Evolutionary conservation across 1,139 yeast species (phyloP).

Genomic region (Petasospora rhodanensis): DNA sequence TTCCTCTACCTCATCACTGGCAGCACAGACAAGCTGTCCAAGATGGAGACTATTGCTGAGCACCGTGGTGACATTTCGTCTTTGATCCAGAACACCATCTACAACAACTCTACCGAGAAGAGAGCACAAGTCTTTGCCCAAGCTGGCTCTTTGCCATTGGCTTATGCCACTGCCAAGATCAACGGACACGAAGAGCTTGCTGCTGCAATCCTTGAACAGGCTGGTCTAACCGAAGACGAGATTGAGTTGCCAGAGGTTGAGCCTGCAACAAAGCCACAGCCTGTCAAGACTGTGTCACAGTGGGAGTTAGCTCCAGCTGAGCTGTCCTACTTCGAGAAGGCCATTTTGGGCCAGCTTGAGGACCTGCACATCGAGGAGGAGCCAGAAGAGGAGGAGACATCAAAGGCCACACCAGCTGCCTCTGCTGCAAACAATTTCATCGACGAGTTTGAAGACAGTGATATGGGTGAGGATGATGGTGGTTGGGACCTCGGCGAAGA

Average conservation of each 20-base stretch:
- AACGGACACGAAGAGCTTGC: conserved; percentile 79
- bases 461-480: conserved; percentile 50
- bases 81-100: conserved; percentile 78
- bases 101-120: conserved; percentile 68
- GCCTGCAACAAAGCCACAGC: conserved; percentile 42
- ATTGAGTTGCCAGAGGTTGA: conserved; percentile 60
- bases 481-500: conserved; percentile 58
- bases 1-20: conserved; percentile 85
- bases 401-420: conserved; percentile 9
- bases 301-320: conserved; percentile 84
- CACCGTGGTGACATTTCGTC: conserved; percentile 80
- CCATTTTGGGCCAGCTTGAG: conserved; percentile 75
- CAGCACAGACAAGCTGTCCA: conserved; percentile 63
- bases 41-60: conserved; percentile 89
- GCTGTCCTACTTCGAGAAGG: conserved; percentile 79
- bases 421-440: conserved; percentile 23
- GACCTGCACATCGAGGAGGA: conserved; percentile 40
- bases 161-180: conserved; percentile 88
- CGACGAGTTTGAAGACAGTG: conserved; percentile 35
- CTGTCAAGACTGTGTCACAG: conserved; percentile 39
- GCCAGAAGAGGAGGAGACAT: conserved; percentile 25
- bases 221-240: conserved; percentile 60
- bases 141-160: conserved; percentile 82
- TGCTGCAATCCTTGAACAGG: conserved; percentile 60
- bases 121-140: conserved; percentile 72